Conservation (phyloP, 2,329 filamentous ascomycete genomes). For the Talaromyces sp. region DNA sequence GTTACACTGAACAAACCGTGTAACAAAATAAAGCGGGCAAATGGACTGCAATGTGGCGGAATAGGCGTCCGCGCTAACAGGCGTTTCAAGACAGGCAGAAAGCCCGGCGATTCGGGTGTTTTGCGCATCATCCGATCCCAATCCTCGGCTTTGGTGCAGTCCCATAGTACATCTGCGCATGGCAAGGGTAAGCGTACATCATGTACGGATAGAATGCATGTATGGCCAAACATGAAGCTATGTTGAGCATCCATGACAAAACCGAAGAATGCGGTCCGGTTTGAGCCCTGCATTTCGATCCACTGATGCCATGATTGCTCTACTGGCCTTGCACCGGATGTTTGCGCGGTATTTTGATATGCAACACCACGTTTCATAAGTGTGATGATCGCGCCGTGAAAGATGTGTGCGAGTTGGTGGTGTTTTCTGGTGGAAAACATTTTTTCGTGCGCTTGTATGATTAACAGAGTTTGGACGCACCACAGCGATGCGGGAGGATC, state of each 20-base stretch:
- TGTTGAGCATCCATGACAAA: slow-evolving; percentile 32
- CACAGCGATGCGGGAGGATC: slow-evolving; percentile 28
- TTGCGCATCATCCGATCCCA: slow-evolving; percentile 24
- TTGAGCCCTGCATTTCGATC: slow-evolving; percentile 26
- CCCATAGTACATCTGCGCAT: slow-evolving; percentile 27
- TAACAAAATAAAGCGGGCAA: slow-evolving; percentile 25
- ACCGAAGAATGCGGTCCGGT: slow-evolving; percentile 27
- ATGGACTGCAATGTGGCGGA: slow-evolving; percentile 24
- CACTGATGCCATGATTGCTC: slow-evolving; percentile 25
- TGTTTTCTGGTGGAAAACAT: slow-evolving; percentile 29
- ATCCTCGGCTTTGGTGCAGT: slow-evolving; percentile 20
- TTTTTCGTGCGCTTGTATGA: slow-evolving; percentile 27
- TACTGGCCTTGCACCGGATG: slow-evolving; percentile 10
- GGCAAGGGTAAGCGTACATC: slow-evolving; percentile 28
- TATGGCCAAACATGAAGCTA: slow-evolving; percentile 29
- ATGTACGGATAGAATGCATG: slow-evolving; percentile 25
- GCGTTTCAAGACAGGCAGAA: slow-evolving; percentile 24
- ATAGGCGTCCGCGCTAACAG: slow-evolving; percentile 24
- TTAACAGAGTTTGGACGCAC: slow-evolving; percentile 28
- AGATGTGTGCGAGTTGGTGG: slow-evolving; percentile 29
- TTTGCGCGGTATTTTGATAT: slow-evolving; percentile 15
- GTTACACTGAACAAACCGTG: slow-evolving; percentile 29
- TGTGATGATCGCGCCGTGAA: slow-evolving; percentile 29
- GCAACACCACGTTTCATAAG: slow-evolving; percentile 26
- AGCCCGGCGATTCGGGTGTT: slow-evolving; percentile 22